phyloP scores from a whole-genome alignment of 805 yeast genomes.

The Teunomyces gatunensis region DNA sequence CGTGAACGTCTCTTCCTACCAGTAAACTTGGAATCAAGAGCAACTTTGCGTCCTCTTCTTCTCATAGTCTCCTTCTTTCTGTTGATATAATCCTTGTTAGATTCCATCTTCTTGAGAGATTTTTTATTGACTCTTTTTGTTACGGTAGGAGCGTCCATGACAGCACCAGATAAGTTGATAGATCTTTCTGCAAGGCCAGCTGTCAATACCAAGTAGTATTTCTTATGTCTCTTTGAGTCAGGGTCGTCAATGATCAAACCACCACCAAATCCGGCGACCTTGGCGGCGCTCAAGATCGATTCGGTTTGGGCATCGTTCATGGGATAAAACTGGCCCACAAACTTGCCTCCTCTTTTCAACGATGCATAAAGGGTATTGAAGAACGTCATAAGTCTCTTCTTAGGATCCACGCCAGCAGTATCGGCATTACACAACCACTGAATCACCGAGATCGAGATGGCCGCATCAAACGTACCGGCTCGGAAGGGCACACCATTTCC shows the following conservation, averaged over 20 bases:
- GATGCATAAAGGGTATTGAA: slow-evolving; percentile 86
- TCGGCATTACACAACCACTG: slow-evolving; percentile 99
- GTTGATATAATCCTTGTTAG: slow-evolving; percentile 73
- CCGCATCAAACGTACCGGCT: slow-evolving; percentile 96
- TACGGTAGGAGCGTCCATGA: slow-evolving; percentile 64
- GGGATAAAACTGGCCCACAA: slow-evolving; percentile 96
- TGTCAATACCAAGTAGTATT: slow-evolving; percentile 83
- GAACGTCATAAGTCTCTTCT: slow-evolving; percentile 72
- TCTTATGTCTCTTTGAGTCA: slow-evolving; percentile 86
- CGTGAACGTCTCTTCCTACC: slow-evolving; percentile 63
- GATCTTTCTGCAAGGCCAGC: slow-evolving; percentile 79
- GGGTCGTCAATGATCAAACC: slow-evolving; percentile 94
- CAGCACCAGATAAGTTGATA: slow-evolving; percentile 75
- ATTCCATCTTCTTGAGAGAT: slow-evolving; percentile 57
- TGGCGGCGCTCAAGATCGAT: slow-evolving; percentile 77
- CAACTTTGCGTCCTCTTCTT: slow-evolving; percentile 86
- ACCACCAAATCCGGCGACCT: slow-evolving; percentile 93
- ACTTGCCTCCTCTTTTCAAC: slow-evolving; percentile 91
- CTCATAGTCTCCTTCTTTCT: slow-evolving; percentile 94
- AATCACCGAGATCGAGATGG: slow-evolving; percentile 89
- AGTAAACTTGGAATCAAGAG: slow-evolving; percentile 86
- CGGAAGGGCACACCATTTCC: slow-evolving; percentile 94
- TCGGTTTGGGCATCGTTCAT: slow-evolving; percentile 82
- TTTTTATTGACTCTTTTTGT: slow-evolving; percentile 45
- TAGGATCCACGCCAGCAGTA: slow-evolving; percentile 76